These are phyloP conservation scores for Scutellaria barbata DNA, from an alignment of 257 asterid genomes.

Conservation along the genomic window DNA sequence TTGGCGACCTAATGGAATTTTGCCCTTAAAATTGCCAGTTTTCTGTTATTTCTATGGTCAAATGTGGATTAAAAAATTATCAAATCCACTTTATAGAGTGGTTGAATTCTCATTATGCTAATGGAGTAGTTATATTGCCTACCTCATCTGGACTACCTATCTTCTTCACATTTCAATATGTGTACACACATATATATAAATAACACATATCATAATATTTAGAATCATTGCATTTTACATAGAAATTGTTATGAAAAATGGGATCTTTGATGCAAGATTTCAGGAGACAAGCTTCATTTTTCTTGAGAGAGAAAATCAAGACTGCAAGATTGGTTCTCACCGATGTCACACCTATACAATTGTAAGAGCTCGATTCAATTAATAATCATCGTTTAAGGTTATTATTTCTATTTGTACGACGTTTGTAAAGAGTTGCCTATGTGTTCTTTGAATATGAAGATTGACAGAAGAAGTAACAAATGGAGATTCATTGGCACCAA, in stretches of 20 bases:
- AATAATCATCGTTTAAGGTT: not conserved
- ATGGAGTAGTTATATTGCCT: constrained; percentile 73
- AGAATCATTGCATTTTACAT: constrained; percentile 17
- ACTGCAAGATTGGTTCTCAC: constrained; percentile 76
- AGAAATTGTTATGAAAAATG: constrained; percentile 31
- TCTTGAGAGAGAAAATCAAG: constrained; percentile 83
- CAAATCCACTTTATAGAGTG: constrained; percentile 55
- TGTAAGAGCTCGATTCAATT: constrained; percentile 46
- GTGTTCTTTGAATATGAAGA: constrained; percentile 39
- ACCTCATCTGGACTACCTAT: constrained; percentile 40
- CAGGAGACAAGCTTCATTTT: constrained; percentile 82
- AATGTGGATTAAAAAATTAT: constrained; percentile 25
- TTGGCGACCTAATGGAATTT: constrained; percentile 26
- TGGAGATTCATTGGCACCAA: constrained; percentile 64
- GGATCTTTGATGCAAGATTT: constrained; percentile 68
- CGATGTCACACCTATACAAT: constrained; percentile 74
- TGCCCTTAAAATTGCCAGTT: constrained; percentile 25
- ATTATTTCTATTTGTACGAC: no score
- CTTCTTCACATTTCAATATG: constrained; percentile 8
- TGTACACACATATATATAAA: not conserved
- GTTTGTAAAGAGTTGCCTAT: not conserved
- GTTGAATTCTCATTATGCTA: constrained; percentile 49
- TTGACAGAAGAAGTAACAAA: constrained; percentile 74
- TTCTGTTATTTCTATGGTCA: constrained; percentile 36
- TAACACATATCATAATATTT: constrained; percentile 1